These are phyloP conservation scores for Sclerotinia subarctica DNA, from an alignment of 2,329 filamentous ascomycete species.

Conservation along the genomic window DNA sequence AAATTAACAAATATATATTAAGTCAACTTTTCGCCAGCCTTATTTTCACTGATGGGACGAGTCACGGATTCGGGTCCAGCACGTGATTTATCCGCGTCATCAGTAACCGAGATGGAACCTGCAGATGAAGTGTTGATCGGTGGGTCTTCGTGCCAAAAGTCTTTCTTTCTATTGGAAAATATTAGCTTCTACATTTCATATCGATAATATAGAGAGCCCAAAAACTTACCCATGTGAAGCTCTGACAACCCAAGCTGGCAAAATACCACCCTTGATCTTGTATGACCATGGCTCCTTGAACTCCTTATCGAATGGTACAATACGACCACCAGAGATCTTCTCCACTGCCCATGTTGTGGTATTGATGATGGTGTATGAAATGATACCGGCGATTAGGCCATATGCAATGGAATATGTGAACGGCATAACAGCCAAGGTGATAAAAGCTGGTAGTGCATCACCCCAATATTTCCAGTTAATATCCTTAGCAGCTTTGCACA, in stretches of 20 bases:
- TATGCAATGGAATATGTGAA: conserved; percentile 89
- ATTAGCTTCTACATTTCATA: not conserved
- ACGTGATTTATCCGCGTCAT: conserved; percentile 5
- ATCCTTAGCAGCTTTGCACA: conserved; percentile 72
- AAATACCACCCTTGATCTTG: conserved; percentile 68
- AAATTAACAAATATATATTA: not conserved
- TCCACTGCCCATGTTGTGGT: conserved; percentile 67
- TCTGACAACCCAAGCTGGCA: conserved; percentile 71
- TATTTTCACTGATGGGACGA: not conserved
- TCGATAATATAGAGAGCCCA: too few relatives aligned
- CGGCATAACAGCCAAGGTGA: conserved; percentile 82
- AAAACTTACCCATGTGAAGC: conserved; percentile 24
- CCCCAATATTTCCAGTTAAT: conserved; percentile 89
- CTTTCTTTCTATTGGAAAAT: conserved; percentile 45
- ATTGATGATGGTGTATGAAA: conserved; percentile 75
- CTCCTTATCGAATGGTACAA: conserved; percentile 71
- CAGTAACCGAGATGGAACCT: not conserved
- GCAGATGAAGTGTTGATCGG: conserved; percentile 8
- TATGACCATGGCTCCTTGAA: conserved; percentile 79
- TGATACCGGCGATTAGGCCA: conserved; percentile 75
- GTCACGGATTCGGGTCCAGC: not conserved
- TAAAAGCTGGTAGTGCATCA: conserved; percentile 78
- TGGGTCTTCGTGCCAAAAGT: conserved; percentile 30
- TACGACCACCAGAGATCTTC: conserved; percentile 61
- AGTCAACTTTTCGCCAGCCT: conserved; percentile 2